Conservation (phyloP, 345 rosid genomes). For the Excoecaria cochinchinensis region DNA sequence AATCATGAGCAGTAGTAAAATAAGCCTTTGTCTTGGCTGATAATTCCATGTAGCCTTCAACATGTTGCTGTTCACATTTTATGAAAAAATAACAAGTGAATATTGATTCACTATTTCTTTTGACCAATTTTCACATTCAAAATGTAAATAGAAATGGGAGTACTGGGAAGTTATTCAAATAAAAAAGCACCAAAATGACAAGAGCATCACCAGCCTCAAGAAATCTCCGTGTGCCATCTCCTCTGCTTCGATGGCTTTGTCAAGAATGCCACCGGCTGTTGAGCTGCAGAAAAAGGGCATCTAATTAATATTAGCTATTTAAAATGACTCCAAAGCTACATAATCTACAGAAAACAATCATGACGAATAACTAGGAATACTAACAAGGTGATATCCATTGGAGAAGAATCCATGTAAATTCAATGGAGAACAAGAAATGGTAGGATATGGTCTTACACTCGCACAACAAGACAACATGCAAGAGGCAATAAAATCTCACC, state of each 20-base stretch:
- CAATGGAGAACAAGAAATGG: no score
- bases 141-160: conserved; percentile 8
- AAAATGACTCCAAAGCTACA: no score
- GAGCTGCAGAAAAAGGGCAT: conserved; percentile 32
- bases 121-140: background rate
- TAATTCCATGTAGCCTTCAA: conserved; percentile 75
- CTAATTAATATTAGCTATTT: no score
- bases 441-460: background rate
- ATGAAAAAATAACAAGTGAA: conserved; percentile 8
- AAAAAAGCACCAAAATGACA: conserved; percentile 4
- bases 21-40: conserved; percentile 84
- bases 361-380: no score
- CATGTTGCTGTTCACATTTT: conserved; percentile 56
- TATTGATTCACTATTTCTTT: conserved; percentile 1
- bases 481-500: conserved; percentile 40
- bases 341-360: no score
- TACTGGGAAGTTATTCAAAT: background rate
- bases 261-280: conserved; percentile 59
- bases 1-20: conserved; percentile 69
- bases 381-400: no score
- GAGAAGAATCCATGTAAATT: no score
- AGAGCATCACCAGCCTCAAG: conserved; percentile 69
- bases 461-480: background rate
- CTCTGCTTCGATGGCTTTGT: conserved; percentile 71
- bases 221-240: conserved; percentile 68